These are phyloP conservation scores for Viola odorata DNA, from an alignment of 345 rosid species.

Conservation along the genomic window DNA sequence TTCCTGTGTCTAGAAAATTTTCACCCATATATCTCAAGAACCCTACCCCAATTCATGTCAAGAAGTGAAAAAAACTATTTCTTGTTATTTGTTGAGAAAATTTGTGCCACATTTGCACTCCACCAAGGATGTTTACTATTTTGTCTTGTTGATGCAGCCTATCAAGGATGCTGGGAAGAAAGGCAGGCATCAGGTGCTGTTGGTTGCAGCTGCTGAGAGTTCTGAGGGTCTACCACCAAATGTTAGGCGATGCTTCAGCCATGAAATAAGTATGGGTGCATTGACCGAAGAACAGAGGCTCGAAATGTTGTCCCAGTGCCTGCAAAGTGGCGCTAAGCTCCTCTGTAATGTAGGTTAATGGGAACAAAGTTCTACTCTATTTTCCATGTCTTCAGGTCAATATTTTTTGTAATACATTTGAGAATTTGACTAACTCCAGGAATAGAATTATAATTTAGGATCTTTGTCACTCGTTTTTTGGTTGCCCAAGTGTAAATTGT, in stretches of 20 bases:
- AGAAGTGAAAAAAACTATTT: not conserved
- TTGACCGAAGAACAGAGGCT: slow-evolving; percentile 78
- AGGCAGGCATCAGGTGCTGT: slow-evolving; percentile 50
- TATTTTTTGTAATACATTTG: not conserved
- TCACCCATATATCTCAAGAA: not conserved
- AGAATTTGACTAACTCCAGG: not conserved
- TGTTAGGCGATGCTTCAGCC: slow-evolving; percentile 94
- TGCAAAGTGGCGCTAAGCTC: slow-evolving; percentile 62
- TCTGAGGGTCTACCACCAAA: slow-evolving; percentile 81
- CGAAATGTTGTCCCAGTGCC: slow-evolving; percentile 62
- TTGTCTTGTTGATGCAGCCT: slow-evolving; percentile 29
- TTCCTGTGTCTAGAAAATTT: too few relatives aligned
- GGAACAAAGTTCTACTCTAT: not conserved
- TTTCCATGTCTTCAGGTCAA: slow-evolving; percentile 1
- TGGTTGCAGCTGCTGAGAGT: slow-evolving; percentile 81
- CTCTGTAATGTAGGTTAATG: slow-evolving; percentile 52
- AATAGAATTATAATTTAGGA: not conserved
- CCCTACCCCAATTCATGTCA: not conserved
- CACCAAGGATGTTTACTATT: slow-evolving; percentile 11
- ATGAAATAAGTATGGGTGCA: slow-evolving; percentile 74
- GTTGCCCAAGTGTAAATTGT: not conserved
- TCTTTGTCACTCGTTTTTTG: not conserved
- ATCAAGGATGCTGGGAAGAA: slow-evolving; percentile 30
- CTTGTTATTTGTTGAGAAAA: not conserved
- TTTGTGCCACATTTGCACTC: not conserved